Evolutionary conservation across 805 yeast species (phyloP), one percentile per base, ranked within the genome.

Genomic region (Metschnikowia chrysomelidarum): DNA sequence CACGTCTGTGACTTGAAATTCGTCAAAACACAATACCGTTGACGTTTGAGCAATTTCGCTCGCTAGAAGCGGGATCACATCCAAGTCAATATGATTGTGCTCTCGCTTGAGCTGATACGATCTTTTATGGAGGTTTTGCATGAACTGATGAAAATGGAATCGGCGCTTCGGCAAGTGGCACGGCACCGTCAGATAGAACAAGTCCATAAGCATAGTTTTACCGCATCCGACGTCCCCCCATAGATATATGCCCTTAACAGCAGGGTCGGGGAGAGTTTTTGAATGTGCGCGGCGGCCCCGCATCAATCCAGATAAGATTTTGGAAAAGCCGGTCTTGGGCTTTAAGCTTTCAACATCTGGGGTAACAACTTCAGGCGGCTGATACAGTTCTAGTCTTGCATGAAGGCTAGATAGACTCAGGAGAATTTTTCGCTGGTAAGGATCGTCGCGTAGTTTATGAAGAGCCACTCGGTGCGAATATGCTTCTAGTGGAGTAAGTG

Each of bases 221-320:
- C 98, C 98, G 60, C 98, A 89, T 2, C 98, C 98, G 27, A 93
- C 98, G 59, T 93, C 98, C 15, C 98, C 98, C 60, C 86, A 93
- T 19, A 93, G 69, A 53, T 93, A 93, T 6, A 93, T 82, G 4
- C 98, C 98, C 46, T 74, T 96, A 17, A 41, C 35, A 5, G 34
- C 59, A 7, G 43, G 22, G 16, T 32, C 38, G 3, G 20, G 22
- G 13, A 6, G 19, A 10, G 19, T 18, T 8, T 18, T 28, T 5
- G 9, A n/a, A 5, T 23, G 12, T 7, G 30, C 14, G 5, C 25
- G 27, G 4, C 32, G 22, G 4, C 32, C 28, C 15, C 31, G 19
- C 11, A 44, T 32, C 12, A 44, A 7, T 4, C 40, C 40, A 24
- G 46, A 27, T 27, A 73, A 57, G 9, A 71, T 40, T 39, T 59